Conservation (phyloP, 768 basidiomycete genomes). For the Amanita rubescens region DNA sequence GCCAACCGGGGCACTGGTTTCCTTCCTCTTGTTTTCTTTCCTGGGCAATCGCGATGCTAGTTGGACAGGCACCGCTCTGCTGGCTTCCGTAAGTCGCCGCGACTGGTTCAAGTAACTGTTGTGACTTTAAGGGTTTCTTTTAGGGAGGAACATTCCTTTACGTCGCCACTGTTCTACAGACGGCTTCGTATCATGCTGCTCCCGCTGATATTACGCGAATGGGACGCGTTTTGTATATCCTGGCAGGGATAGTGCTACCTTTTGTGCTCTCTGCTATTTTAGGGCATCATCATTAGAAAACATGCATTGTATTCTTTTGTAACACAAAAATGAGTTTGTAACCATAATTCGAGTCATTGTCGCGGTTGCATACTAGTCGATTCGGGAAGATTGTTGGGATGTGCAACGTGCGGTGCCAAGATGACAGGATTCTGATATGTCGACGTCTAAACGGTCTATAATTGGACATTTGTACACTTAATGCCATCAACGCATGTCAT, state of each 20-base stretch:
- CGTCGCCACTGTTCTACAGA: conserved; percentile 86
- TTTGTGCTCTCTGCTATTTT: conserved; percentile 50
- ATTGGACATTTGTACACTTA: too few species aligned
- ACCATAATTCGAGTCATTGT: too few species aligned
- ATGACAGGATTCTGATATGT: too few species aligned
- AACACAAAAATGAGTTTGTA: too few species aligned
- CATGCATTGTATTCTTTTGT: background rate
- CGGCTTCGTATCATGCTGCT: conserved; percentile 44
- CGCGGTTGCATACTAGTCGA: background rate
- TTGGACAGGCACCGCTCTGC: conserved; percentile 71
- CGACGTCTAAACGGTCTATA: too few species aligned
- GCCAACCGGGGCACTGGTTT: conserved; percentile 72
- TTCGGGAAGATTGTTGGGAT: too few species aligned
- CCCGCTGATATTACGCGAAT: conserved; percentile 35
- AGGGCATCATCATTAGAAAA: conserved; percentile 48
- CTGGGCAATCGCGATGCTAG: conserved; percentile 39
- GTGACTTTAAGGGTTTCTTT: conserved; percentile 4
- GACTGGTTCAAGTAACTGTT: background rate
- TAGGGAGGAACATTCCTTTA: conserved; percentile 94
- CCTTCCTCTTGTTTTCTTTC: conserved; percentile 59
- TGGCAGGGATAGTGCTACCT: conserved; percentile 68
- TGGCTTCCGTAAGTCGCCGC: conserved; percentile 64
- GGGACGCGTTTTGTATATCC: conserved; percentile 44
- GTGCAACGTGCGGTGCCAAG: background rate
- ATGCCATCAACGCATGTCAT: conserved; percentile 3